These are phyloP conservation scores for Nasturtium officinale DNA, from an alignment of 345 rosid genomes.

Conservation along the genomic window DNA sequence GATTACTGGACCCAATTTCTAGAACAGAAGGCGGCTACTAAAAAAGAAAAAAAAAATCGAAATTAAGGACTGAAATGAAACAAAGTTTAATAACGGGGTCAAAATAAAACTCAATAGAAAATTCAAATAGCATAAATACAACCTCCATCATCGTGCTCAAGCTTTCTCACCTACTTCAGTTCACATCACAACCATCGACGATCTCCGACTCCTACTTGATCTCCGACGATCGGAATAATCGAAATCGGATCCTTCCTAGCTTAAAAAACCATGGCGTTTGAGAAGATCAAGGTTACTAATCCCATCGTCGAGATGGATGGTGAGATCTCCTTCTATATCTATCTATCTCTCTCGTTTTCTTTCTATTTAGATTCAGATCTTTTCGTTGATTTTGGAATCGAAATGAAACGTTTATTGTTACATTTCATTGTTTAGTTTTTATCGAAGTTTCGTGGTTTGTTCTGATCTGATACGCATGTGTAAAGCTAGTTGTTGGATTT, in stretches of 20 bases:
- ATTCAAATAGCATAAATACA: constrained; percentile 29
- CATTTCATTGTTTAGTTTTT: constrained; percentile 20
- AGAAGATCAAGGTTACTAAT: constrained; percentile 90
- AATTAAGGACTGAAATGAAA: neutral
- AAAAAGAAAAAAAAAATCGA: neutral
- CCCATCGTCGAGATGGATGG: constrained; percentile 99
- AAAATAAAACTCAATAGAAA: neutral
- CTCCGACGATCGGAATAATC: neutral
- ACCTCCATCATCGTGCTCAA: neutral
- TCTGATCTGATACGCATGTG: constrained; percentile 31
- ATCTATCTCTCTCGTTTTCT: neutral
- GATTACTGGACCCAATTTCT: too few species aligned
- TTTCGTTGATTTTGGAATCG: neutral
- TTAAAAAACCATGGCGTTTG: constrained; percentile 65
- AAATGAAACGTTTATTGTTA: neutral
- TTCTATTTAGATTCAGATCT: constrained; percentile 11
- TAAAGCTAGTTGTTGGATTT: constrained; percentile 1
- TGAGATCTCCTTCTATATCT: constrained; percentile 44
- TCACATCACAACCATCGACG: constrained; percentile 19
- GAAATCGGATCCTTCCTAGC: too few species aligned
- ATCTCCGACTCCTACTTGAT: constrained; percentile 6
- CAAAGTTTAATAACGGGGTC: constrained; percentile 16
- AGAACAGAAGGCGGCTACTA: neutral
- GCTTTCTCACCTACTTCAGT: constrained; percentile 28
- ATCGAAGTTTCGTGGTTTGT: constrained; percentile 26